Base-by-base conservation (phyloP, 768 basidiomycete species). In the Podaxis sp. region DNA sequence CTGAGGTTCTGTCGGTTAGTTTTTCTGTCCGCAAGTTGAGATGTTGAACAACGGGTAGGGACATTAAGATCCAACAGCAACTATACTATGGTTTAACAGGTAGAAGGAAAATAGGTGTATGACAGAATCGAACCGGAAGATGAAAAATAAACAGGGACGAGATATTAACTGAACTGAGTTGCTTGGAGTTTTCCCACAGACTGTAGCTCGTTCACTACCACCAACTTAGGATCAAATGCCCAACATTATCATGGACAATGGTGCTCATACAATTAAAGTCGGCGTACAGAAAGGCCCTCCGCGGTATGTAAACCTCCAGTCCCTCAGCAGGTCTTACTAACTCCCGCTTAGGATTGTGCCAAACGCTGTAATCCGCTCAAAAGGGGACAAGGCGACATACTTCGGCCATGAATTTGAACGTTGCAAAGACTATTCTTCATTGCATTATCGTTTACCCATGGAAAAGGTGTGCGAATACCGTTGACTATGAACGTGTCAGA, bases 291-390 rank as follows among this genome's bases (percentile, higher is more conserved):
- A 68, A 68, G 70, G 74, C 79, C 63, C 72, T 69, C 56, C 51
- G n/a, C 58, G 60, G 64, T 65, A 28, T 57, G 39, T n/a, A 44
- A 28, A 22, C 38, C 17, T 15, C 24, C 11, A 42, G 22, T 24
- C 58, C 61, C 22, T 24, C 12, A 22, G 40, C 49, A 30, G 17
- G 42, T 61, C 38, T 69, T 60, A 51, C 61, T 44, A 38, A 62
- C 68, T 26, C 42, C 36, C 55, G 36, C 57, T 51, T 40, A 94
- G 92, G 69, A 76, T 90, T 24, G 82, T 93, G 39, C 80, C 87
- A 19, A 99, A 98, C 72, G 90, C 92, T 19, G 85, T 96, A 63
- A 84, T 91, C 52, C 84, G 93, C 60, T 93, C 93, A 48, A 94
- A 93, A 73, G 87, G 85, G 26, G 95, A 95, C 77, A 90, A 87